Base-by-base conservation (phyloP, 805 yeast genomes). In the Candida nanaspora region DNA sequence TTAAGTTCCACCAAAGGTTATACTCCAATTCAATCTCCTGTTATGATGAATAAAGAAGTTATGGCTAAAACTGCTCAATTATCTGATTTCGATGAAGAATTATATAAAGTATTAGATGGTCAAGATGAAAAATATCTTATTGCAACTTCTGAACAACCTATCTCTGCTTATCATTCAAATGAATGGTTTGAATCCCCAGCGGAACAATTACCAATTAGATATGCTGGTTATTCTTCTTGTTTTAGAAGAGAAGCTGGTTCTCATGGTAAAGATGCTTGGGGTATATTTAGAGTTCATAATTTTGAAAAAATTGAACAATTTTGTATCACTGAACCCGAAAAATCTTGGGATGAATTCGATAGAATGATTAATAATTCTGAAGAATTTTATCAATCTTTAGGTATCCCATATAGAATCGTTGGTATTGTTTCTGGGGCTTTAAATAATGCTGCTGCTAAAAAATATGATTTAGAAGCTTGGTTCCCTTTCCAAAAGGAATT, bases 181-280 rank as follows among this genome's bases (percentile, higher is more conserved):
- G 98, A 93, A 70, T 93, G 98, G 98, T 93, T 93, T 56, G 98
- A 93, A 70, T 82, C 85, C 55, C 98, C 98, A 44, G 80, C 82
- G 46, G 97, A 89, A 68, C 98, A 93, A 72, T 76, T 93, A 53
- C 98, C 98, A 46, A 77, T 87, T 49, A 85, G 94, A 68, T 93
- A 93, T 59, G 98, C 96, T 37, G 98, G 98, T 57, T 93, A 84
- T 74, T 88, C 97, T 29, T 85, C 97, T 36, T 93, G 98, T 80
- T 93, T 93, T 82, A 82, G 98, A 69, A 86, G 98, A 72, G 98
- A 93, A 72, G 98, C 98, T 44, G 98, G 98, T 52, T 82, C 96
- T 50, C 98, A 91, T 59, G 98, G 98, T 65, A 91, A 91, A 66
- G 98, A 93, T 60, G 98, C 98, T 38, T 93, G 98, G 98, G 98